Conservation (phyloP, 202 grass and related monocot genomes). For the Panicum hallii region DNA sequence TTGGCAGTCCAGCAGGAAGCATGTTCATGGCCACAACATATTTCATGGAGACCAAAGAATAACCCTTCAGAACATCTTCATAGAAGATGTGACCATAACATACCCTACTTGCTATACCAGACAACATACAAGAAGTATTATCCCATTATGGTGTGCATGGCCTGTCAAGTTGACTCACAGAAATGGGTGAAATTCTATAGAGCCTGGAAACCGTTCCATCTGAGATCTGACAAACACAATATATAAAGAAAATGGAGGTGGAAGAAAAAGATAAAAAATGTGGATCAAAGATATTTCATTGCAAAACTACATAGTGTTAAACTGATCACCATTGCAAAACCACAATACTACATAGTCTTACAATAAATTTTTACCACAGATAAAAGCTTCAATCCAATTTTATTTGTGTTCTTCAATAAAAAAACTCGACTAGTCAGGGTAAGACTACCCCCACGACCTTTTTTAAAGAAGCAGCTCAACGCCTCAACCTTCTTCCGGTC, state of each 20-base stretch:
- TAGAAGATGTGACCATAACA: conserved; percentile 10
- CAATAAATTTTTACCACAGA: background rate
- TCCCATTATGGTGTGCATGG: conserved; percentile 27
- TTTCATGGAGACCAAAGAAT: background rate
- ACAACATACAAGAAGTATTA: conserved; percentile 29
- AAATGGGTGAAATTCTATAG: background rate
- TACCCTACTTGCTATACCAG: background rate
- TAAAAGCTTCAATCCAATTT: background rate
- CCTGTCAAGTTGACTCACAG: background rate
- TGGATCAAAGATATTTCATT: background rate
- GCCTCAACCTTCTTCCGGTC: too few relatives aligned
- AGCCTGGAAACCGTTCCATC: background rate
- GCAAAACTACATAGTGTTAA: background rate
- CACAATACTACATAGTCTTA: background rate
- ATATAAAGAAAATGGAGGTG: background rate
- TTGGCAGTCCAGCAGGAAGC: conserved; percentile 7
- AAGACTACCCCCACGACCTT: too few relatives aligned
- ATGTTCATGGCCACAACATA: conserved; percentile 25
- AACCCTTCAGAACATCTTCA: conserved; percentile 6
- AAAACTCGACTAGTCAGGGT: too few relatives aligned
- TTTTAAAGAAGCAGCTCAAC: too few relatives aligned
- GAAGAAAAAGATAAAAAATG: background rate
- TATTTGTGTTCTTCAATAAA: background rate
- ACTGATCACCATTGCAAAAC: background rate
- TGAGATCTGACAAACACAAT: background rate